phyloP scores from a whole-genome alignment of 2,329 filamentous ascomycete species.

The Ophiocordyceps unilateralis region DNA sequence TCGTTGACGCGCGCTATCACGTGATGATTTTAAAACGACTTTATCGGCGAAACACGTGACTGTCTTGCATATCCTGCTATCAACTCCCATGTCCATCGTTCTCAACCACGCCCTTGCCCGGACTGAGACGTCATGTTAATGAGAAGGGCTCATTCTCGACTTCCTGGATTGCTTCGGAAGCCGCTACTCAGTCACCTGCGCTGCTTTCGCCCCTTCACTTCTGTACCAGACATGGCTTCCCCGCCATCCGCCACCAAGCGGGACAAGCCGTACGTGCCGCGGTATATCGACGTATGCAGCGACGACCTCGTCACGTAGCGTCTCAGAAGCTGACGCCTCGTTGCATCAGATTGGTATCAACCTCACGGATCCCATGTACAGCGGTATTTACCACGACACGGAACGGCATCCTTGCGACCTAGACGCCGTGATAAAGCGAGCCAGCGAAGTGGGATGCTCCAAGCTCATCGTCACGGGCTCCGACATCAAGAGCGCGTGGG shows the following conservation, averaged over 20 bases:
- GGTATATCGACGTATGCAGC: constrained; percentile 43
- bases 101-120: not conserved
- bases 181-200: not conserved
- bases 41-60: not conserved
- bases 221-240: constrained; percentile 5
- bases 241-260: constrained; percentile 5
- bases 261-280: constrained; percentile 18
- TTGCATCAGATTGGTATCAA: constrained; percentile 70
- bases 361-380: constrained; percentile 80
- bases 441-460: constrained; percentile 58
- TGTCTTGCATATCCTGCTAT: not conserved
- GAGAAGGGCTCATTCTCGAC: not conserved
- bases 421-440: constrained; percentile 59
- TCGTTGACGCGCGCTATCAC: not conserved
- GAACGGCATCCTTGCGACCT: constrained; percentile 59
- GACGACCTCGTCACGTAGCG: not conserved
- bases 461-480: constrained; percentile 93
- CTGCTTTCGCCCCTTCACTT: not conserved
- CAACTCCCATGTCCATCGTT: not conserved
- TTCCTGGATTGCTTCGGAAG: not conserved
- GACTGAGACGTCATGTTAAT: not conserved
- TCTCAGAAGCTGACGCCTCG: constrained; percentile 1
- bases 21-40: no score
- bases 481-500: constrained; percentile 58
- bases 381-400: constrained; percentile 68